Base-by-base conservation (phyloP, 78 protist species). In the Dictyostelium capitatum region DNA sequence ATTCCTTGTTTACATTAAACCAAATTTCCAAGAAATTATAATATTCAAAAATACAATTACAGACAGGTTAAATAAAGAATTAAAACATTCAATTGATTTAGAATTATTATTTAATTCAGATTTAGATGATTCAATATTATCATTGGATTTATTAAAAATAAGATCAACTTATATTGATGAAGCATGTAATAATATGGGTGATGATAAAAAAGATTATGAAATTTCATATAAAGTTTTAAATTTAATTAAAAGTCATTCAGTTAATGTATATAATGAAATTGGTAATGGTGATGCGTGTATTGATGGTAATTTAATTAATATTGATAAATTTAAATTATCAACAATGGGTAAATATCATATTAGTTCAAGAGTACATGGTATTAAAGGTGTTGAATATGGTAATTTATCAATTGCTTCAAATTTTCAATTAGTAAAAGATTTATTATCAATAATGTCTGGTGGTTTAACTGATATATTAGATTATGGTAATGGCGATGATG, bases 101-200 rank as follows among this genome's bases (percentile, higher is more conserved):
- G 70, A 62, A 6, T 57, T 57, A 57, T 57, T 62, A 62, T 62
- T 62, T 25, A 62, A 62, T 25, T 11, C 20, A 20, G 70, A 62
- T 25, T 62, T 62, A 17, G 20, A 62, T n/a, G 70, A 62, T 25
- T 62, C 70, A 62, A 62, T 62, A 25, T 25, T 62, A 23, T 62
- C 70, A 25, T 25, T 62, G 15, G 70, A 62, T 25, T 11, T 62
- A 25, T 62, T 62, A 62, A 62, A 62, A 11, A 62, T 62, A 23
- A 62, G 70, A 62, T 62, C 70, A 25, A 14, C 37, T 11, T 62
- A 62, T 25, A 62, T 62, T 62, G 70, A 62, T 10, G 70, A 62
- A 25, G 70, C 70, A 9, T 62, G 70, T 25, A 62, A 62, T 62
- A 62, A 62, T 25, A 62, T 62, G 70, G 43, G 43, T 37, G 6